phyloP scores from a whole-genome alignment of 2,329 filamentous ascomycete genomes.

The Byssothecium circinans region DNA sequence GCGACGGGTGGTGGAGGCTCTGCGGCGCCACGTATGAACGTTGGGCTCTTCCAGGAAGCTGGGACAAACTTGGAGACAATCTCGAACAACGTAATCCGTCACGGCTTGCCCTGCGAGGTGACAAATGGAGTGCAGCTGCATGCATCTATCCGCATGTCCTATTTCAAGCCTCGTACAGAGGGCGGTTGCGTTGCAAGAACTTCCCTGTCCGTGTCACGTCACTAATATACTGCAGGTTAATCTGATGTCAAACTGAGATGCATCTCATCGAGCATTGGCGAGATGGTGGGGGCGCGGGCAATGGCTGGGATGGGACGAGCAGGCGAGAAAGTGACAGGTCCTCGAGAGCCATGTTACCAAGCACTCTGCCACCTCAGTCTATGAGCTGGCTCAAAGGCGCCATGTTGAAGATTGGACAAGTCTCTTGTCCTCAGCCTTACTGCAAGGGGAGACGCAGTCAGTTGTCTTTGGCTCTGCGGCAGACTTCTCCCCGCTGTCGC shows the following conservation, averaged over 20 bases:
- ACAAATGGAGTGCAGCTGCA: constrained; percentile 27
- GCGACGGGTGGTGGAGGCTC: constrained; percentile 18
- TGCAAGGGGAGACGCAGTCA: constrained; percentile 37
- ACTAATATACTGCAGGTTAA: constrained; percentile 35
- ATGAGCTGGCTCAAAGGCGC: not conserved
- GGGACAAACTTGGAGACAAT: constrained; percentile 5
- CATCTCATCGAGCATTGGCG: constrained; percentile 17
- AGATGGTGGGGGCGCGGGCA: constrained; percentile 13
- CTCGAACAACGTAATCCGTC: constrained; percentile 12
- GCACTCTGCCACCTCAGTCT: constrained; percentile 1
- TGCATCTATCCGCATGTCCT: constrained; percentile 16
- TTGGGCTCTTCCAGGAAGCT: constrained; percentile 8
- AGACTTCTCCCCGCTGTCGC: constrained; percentile 23
- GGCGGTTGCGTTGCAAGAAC: constrained; percentile 23
- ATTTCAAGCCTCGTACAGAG: constrained; percentile 21
- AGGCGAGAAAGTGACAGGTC: constrained; percentile 34
- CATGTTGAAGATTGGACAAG: not conserved
- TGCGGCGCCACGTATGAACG: constrained; percentile 15
- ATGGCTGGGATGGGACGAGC: constrained; percentile 8
- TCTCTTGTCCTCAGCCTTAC: constrained; percentile 32
- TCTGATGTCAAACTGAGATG: constrained; percentile 31
- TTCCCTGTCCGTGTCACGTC: constrained; percentile 34
- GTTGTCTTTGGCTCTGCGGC: constrained; percentile 18
- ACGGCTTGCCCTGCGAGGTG: constrained; percentile 24
- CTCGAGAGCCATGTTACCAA: constrained; percentile 1